Conservation (phyloP, 345 rosid species). For the Acer saccharum region DNA sequence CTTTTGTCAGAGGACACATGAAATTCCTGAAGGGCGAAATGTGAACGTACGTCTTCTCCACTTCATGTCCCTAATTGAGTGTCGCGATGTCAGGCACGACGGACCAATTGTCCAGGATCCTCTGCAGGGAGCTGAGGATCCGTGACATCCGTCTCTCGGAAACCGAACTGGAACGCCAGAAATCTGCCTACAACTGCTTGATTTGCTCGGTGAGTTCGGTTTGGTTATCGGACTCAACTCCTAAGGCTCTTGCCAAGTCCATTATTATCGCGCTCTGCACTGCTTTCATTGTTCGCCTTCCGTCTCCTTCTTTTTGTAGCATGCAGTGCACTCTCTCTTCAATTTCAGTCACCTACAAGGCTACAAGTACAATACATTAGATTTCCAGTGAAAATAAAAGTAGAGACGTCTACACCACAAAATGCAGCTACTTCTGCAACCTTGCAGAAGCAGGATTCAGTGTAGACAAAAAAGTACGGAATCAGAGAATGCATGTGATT, state of each 20-base stretch:
- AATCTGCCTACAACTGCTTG: conserved; percentile 30
- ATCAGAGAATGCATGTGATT: too few species aligned
- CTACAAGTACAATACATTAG: too few species aligned
- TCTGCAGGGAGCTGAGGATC: conserved; percentile 30
- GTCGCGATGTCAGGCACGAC: conserved; percentile 17
- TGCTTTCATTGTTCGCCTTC: conserved; percentile 37
- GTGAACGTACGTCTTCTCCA: conserved; percentile 39
- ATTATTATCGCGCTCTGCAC: conserved; percentile 44
- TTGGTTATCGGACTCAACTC: conserved; percentile 31
- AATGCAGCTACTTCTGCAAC: too few species aligned
- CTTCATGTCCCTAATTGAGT: conserved; percentile 15
- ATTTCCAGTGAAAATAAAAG: too few species aligned
- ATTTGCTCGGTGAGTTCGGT: conserved; percentile 36
- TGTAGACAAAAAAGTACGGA: too few species aligned
- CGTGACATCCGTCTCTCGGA: conserved; percentile 32
- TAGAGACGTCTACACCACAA: too few species aligned
- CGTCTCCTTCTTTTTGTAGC: conserved; percentile 40
- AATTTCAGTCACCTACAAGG: conserved; percentile 49
- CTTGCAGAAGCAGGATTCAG: too few species aligned
- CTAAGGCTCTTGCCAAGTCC: conserved; percentile 49
- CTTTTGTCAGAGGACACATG: conserved; percentile 48
- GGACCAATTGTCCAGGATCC: conserved; percentile 34
- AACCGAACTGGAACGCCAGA: conserved; percentile 18
- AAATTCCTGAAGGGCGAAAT: conserved; percentile 42
- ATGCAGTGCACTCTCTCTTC: conserved; percentile 41